These are phyloP conservation scores for Ogataea allantospora DNA, from an alignment of 805 yeast species.

Conservation along the genomic window DNA sequence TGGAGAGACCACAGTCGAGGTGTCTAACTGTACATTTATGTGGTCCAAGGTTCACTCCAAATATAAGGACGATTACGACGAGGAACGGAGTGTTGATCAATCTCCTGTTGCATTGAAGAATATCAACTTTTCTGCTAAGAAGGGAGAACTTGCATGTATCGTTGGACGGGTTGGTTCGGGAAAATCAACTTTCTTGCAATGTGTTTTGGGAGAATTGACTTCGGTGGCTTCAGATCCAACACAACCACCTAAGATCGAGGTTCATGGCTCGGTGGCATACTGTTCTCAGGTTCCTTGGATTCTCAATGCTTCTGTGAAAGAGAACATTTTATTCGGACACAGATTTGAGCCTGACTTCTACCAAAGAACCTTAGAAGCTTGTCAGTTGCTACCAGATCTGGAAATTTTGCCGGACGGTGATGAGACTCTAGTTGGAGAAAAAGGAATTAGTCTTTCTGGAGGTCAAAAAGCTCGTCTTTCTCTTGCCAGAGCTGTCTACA, in stretches of 20 bases:
- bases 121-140: slow-evolving; percentile 48
- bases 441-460: slow-evolving; percentile 94
- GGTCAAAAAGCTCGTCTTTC: slow-evolving; percentile 97
- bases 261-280: slow-evolving; percentile 52
- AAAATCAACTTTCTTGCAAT: slow-evolving; percentile 55
- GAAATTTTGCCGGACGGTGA: slow-evolving; percentile 85
- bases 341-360: slow-evolving; percentile 80
- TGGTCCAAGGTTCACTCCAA: slow-evolving; percentile 38
- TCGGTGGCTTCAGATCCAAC: slow-evolving; percentile 33
- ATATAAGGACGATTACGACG: slow-evolving; percentile 34
- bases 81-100: slow-evolving; percentile 37
- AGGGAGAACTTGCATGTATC: slow-evolving; percentile 55
- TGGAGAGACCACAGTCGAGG: slow-evolving; percentile 39
- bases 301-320: slow-evolving; percentile 89
- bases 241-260: slow-evolving; percentile 23
- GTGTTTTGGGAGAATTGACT: slow-evolving; percentile 55
- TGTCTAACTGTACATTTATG: slow-evolving; percentile 51
- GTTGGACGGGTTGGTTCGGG: slow-evolving; percentile 72
- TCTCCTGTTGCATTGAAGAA: slow-evolving; percentile 45
- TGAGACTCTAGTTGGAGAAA: slow-evolving; percentile 91
- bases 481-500: slow-evolving; percentile 92
- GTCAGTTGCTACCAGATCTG: slow-evolving; percentile 81
- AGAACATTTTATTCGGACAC: slow-evolving; percentile 89
- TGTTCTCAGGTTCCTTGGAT: slow-evolving; percentile 89
- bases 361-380: slow-evolving; percentile 75